Evolutionary conservation across 108 stramenopile species (phyloP), one percentile per base, ranked within the genome.

Genomic region (Ochromonas danica): DNA sequence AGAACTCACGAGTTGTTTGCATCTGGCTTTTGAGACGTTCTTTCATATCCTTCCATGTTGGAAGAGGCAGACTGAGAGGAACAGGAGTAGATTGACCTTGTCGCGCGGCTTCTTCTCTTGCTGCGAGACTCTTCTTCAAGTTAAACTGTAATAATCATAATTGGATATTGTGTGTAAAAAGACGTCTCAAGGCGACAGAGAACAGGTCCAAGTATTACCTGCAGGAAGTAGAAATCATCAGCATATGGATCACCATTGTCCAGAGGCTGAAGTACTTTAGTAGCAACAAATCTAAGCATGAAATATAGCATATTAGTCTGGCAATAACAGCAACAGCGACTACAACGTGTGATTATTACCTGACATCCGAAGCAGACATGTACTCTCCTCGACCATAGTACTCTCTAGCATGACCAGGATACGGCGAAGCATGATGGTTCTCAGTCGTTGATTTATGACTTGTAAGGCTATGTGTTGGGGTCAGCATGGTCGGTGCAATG

Each of bases 21-120:
- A 75, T 75, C 40, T 75, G 45, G 3, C 3, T 6, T 41, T 75
- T 75, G 51, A 75, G 3, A 42, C 72, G 36, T 41, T 75, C 72
- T 36, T 60, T 75, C n/a, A 33, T 75, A 14, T 75, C 72, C 38
- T 45, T 75, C 72, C 72, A 75, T 10, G 72, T 75, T 33, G 72
- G 72, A 17, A 33, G 6, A 3, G 72, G 72, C n/a, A 75, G 14
- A 38, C 14, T n/a, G 10, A 36, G 36, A 3, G 40, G 36, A 6
- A 33, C n/a, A 75, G 72, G 72, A 14, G 25, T 10, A 35, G 25
- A 6, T 27, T 75, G 6, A 6, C 40, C 25, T 33, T 75, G 14
- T 28, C 28, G 36, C 28, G 25, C 36, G 14, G 43, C 72, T 31
- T 3, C 45, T 31, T 57, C 72, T 75, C 40, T 38, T 41, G 36